Conservation (phyloP, 2,329 filamentous ascomycete genomes). For the Scytalidium sp. region DNA sequence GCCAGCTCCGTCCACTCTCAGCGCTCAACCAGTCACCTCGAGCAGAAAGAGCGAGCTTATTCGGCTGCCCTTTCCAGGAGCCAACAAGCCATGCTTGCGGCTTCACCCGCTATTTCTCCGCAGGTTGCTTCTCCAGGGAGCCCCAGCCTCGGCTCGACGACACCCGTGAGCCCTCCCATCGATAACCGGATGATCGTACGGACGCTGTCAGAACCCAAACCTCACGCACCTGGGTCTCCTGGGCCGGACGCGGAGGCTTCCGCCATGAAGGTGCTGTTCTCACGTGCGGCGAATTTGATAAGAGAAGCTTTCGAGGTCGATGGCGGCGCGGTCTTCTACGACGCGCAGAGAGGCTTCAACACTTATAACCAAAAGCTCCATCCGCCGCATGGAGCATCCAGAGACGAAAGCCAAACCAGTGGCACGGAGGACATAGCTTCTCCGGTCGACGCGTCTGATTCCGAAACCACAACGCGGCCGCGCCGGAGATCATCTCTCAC, state of each 20-base stretch:
- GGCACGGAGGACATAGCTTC: conserved; percentile 11
- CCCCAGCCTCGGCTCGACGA: background rate
- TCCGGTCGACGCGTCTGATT: conserved; percentile 1
- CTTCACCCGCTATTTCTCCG: background rate
- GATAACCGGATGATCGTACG: background rate
- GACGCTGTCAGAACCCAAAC: background rate
- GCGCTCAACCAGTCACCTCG: conserved; percentile 10
- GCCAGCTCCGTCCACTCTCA: conserved; percentile 8
- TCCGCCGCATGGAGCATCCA: background rate
- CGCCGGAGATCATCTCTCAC: background rate
- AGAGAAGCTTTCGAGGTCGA: conserved; percentile 30
- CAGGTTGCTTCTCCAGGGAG: background rate
- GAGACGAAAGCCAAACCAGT: conserved; percentile 13
- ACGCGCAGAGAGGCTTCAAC: conserved; percentile 26
- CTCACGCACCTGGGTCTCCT: conserved; percentile 3
- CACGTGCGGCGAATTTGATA: conserved; percentile 29
- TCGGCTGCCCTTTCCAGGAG: conserved; percentile 14
- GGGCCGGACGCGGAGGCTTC: conserved; percentile 21
- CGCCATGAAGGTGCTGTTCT: conserved; percentile 23
- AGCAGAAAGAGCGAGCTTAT: conserved; percentile 23
- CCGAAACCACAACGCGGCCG: background rate
- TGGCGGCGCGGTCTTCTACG: conserved; percentile 28
- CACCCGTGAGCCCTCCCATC: background rate
- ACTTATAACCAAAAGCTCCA: conserved; percentile 5
- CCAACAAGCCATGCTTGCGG: conserved; percentile 13